Evolutionary conservation across 2,329 filamentous ascomycete species (phyloP).

Genomic region (Aspergillus candidus): DNA sequence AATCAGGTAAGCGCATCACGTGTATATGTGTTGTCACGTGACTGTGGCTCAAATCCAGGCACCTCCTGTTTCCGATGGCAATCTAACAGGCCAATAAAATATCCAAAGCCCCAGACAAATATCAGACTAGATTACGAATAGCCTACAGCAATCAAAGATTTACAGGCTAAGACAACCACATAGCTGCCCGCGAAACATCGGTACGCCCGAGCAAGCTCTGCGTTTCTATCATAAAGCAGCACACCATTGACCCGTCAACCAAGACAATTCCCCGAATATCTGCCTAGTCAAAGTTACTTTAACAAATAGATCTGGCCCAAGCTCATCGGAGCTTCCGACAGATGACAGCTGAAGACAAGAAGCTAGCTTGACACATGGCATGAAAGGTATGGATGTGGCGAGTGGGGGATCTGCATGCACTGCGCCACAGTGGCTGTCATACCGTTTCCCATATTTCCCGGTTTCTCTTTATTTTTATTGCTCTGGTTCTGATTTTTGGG

Average conservation of each 20-base stretch:
- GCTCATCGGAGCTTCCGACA: constrained; percentile 8
- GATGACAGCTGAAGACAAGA: constrained; percentile 13
- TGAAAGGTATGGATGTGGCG: constrained; percentile 8
- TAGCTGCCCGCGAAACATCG: background rate
- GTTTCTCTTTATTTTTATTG: background rate
- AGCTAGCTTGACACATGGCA: constrained; percentile 11
- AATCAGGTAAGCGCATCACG: background rate
- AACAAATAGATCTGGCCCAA: background rate
- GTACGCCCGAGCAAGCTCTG: no score
- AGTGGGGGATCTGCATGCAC: constrained; percentile 9
- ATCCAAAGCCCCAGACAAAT: no score
- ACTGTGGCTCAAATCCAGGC: no score
- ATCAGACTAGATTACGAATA: no score
- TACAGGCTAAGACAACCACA: no score
- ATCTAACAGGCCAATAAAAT: no score
- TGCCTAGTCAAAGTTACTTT: background rate
- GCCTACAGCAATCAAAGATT: no score
- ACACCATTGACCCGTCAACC: background rate
- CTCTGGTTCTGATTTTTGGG: no score
- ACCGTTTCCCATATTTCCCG: background rate
- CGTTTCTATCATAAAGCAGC: background rate
- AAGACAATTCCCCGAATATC: background rate
- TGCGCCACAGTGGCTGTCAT: constrained; percentile 13
- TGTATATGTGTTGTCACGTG: no score
- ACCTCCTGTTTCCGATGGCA: no score